phyloP scores from a whole-genome alignment of 2,329 filamentous ascomycete genomes.

The Biscogniauxia sp. region DNA sequence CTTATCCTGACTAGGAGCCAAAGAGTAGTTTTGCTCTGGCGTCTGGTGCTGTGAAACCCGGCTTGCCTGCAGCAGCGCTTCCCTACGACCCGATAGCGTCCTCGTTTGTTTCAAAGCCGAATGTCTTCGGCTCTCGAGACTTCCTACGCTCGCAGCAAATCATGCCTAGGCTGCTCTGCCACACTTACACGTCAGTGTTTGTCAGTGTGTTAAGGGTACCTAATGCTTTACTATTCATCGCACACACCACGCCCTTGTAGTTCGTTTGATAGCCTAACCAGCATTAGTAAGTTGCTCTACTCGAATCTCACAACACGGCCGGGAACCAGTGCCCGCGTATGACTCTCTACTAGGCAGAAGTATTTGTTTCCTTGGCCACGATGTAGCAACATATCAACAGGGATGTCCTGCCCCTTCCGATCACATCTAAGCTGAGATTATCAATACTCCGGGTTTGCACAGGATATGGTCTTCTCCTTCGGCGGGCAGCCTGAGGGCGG shows the following conservation, averaged over 20 bases:
- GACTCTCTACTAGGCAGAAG: background rate
- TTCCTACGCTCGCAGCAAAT: background rate
- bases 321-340: background rate
- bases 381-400: background rate
- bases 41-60: background rate
- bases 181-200: background rate
- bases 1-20: background rate
- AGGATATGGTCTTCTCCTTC: background rate
- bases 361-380: background rate
- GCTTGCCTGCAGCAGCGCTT: background rate
- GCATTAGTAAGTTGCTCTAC: background rate
- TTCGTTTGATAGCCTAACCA: background rate
- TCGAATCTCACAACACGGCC: background rate
- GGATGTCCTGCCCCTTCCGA: background rate
- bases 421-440: background rate
- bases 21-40: background rate
- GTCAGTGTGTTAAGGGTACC: background rate
- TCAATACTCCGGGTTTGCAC: background rate
- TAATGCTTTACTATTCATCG: background rate
- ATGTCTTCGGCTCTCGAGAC: background rate
- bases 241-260: background rate
- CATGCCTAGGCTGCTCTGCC: background rate
- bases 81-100: background rate
- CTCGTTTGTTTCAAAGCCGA: background rate
- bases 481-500: no score